These are phyloP conservation scores for Coemansia sp. DNA, from an alignment of 371 early-diverging fungal species.

Conservation along the genomic window DNA sequence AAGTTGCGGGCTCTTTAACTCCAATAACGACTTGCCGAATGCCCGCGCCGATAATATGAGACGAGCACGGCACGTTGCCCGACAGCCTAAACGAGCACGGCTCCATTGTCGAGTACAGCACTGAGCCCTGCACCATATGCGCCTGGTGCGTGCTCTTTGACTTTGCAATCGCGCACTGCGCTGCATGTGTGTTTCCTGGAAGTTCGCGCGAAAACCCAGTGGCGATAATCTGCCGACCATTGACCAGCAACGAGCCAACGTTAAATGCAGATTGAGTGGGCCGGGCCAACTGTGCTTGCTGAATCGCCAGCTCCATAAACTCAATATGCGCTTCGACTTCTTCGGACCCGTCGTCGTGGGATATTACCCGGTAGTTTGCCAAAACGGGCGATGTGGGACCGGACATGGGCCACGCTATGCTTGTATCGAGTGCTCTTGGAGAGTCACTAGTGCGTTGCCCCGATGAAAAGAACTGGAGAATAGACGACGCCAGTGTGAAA, in stretches of 20 bases:
- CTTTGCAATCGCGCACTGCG: constrained; percentile 47
- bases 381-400: not conserved
- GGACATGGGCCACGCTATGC: not conserved
- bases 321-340: constrained; percentile 49
- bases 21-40: constrained; percentile 82
- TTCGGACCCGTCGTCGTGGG: constrained; percentile 30
- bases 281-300: constrained; percentile 69
- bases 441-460: not conserved
- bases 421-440: not conserved
- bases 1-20: constrained; percentile 80
- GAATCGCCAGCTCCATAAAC: constrained; percentile 74
- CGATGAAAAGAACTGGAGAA: not conserved
- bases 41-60: constrained; percentile 59
- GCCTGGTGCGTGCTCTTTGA: constrained; percentile 17
- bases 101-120: constrained; percentile 52
- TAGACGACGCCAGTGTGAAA: not conserved
- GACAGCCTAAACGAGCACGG: constrained; percentile 50
- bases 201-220: constrained; percentile 50
- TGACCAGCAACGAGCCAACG: constrained; percentile 85
- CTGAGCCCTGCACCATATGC: constrained; percentile 37
- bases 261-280: constrained; percentile 84
- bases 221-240: constrained; percentile 38
- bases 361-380: constrained; percentile 28
- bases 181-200: constrained; percentile 48
- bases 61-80: constrained; percentile 47